Conservation (phyloP, 768 basidiomycete species). For the Psilocybe cubensis region DNA sequence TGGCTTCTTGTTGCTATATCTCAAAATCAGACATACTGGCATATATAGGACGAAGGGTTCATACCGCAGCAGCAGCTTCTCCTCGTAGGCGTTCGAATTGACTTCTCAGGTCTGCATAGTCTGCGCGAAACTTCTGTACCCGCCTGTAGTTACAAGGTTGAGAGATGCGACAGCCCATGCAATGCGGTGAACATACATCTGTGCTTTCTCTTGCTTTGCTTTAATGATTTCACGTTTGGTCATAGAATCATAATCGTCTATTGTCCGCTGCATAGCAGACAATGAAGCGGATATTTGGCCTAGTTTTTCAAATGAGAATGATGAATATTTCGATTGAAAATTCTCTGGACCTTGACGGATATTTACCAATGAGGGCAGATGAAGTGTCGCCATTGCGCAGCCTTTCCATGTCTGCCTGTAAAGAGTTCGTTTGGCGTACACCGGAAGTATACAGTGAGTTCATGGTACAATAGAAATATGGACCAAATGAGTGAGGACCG, state of each 20-base stretch:
- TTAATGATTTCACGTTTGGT: constrained; percentile 95
- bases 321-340: neutral
- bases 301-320: constrained; percentile 31
- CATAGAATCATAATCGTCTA: constrained; percentile 98
- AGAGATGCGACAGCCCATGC: neutral
- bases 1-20: constrained; percentile 55
- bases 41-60: neutral
- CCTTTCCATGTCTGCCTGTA: constrained; percentile 85
- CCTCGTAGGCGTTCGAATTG: constrained; percentile 83
- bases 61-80: constrained; percentile 55
- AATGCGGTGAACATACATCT: constrained; percentile 58
- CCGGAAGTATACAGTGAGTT: constrained; percentile 95
- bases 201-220: constrained; percentile 95
- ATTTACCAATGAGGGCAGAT: constrained; percentile 80
- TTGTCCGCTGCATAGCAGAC: constrained; percentile 91
- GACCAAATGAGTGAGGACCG: no score
- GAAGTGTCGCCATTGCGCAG: constrained; percentile 82
- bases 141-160: constrained; percentile 55
- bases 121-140: constrained; percentile 87
- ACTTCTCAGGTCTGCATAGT: constrained; percentile 79
- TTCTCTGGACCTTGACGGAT: neutral
- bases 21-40: neutral
- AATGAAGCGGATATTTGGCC: constrained; percentile 98
- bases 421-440: constrained; percentile 87
- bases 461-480: no score